Evolutionary conservation across 2,329 filamentous ascomycete species (phyloP).

Genomic region (Calcarisporium arbuscula): DNA sequence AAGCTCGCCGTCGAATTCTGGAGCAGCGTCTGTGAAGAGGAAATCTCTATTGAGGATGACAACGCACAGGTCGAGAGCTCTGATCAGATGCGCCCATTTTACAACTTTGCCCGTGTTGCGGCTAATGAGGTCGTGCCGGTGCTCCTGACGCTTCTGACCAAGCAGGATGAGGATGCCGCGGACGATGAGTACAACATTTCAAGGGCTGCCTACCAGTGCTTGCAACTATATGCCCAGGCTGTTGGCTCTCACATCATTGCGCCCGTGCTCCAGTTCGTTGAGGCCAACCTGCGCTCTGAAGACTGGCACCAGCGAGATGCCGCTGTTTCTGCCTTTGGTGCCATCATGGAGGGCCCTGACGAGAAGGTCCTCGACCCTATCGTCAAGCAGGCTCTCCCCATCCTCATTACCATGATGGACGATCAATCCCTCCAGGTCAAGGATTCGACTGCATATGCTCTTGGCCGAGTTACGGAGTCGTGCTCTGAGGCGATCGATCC

Average conservation of each 20-base stretch:
- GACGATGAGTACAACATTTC: slow-evolving; percentile 98
- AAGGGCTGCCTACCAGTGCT: slow-evolving; percentile 89
- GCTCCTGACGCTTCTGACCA: slow-evolving; percentile 79
- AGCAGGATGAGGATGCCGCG: slow-evolving; percentile 93
- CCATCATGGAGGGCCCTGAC: slow-evolving; percentile 97
- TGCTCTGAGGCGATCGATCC: slow-evolving; percentile 90
- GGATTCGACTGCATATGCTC: slow-evolving; percentile 91
- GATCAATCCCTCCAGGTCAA: slow-evolving; percentile 84
- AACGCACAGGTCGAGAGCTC: slow-evolving; percentile 71
- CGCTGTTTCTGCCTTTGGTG: slow-evolving; percentile 92
- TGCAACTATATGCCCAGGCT: slow-evolving; percentile 91
- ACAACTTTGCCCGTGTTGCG: slow-evolving; percentile 91
- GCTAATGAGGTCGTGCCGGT: slow-evolving; percentile 93
- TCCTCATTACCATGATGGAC: slow-evolving; percentile 87
- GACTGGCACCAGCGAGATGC: slow-evolving; percentile 96
- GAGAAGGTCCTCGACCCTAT: slow-evolving; percentile 87
- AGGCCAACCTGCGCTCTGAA: slow-evolving; percentile 79
- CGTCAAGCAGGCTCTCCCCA: slow-evolving; percentile 88
- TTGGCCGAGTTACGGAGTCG: slow-evolving; percentile 92
- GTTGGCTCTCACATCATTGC: slow-evolving; percentile 79
- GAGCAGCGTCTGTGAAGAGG: slow-evolving; percentile 99
- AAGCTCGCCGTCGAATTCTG: slow-evolving; percentile 99
- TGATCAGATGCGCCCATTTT: slow-evolving; percentile 83
- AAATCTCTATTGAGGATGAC: slow-evolving; percentile 96
- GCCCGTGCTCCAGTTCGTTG: slow-evolving; percentile 84